Conservation (phyloP, 495 filamentous ascomycete species). For the Cladorrhinum samala region DNA sequence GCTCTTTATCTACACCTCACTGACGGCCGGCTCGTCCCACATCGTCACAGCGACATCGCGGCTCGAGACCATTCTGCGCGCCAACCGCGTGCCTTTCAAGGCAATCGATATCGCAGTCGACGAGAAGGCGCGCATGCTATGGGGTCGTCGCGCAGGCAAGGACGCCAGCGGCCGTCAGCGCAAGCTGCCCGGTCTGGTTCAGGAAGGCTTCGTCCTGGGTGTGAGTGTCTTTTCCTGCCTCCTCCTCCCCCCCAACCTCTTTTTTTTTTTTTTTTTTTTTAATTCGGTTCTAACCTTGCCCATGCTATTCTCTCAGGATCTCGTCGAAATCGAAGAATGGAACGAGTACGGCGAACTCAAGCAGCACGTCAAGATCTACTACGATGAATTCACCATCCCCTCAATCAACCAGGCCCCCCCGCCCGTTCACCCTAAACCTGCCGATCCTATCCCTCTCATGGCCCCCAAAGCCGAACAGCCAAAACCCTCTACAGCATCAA, state of each 20-base stretch:
- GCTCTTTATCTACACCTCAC: constrained; percentile 88
- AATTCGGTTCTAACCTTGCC: too few species aligned
- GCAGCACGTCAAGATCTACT: constrained; percentile 60
- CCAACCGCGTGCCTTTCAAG: constrained; percentile 88
- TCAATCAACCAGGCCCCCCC: constrained; percentile 35
- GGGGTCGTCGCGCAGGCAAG: constrained; percentile 69
- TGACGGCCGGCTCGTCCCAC: constrained; percentile 92
- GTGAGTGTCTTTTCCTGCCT: constrained; percentile 48
- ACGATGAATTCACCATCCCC: constrained; percentile 47
- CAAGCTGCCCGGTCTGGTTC: constrained; percentile 85
- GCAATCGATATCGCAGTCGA: constrained; percentile 90
- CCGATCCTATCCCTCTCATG: constrained; percentile 28
- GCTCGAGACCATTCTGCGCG: constrained; percentile 92
- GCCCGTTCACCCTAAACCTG: constrained; percentile 27
- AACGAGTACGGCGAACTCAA: constrained; percentile 97
- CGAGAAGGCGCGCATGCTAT: constrained; percentile 83
- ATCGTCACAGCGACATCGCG: constrained; percentile 95
- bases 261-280: too few species aligned
- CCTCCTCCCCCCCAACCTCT: background rate
- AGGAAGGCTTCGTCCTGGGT: constrained; percentile 77
- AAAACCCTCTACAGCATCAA: constrained; percentile 8
- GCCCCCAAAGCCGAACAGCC: constrained; percentile 2
- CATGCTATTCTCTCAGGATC: constrained; percentile 69
- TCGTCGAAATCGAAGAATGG: constrained; percentile 95
- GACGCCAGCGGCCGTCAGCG: constrained; percentile 54